Percentiles rank a stretch among this genome's conserved stretches.
Evolutionary conservation across 495 filamentous ascomycete genomes (phyloP).

Genomic region (Aspergillus diversus): DNA sequence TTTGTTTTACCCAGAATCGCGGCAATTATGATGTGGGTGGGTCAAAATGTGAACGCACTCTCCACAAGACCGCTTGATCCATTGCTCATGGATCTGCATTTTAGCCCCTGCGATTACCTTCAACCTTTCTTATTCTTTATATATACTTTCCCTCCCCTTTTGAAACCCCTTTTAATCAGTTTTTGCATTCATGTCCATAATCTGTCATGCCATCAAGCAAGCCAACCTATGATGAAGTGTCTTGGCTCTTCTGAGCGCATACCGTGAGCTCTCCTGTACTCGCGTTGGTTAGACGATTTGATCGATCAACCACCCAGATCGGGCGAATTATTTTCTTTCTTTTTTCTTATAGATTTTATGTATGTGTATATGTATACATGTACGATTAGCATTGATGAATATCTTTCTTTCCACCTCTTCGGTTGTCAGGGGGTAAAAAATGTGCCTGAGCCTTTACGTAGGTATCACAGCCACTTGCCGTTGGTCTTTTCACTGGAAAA

Average conservation of each 20-base stretch:
- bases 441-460: neutral
- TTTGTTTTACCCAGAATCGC: neutral
- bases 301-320: neutral
- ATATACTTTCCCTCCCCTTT: conserved; percentile 28
- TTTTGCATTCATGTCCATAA: conserved; percentile 14
- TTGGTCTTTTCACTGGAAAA: neutral
- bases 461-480: neutral
- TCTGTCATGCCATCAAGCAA: conserved; percentile 10
- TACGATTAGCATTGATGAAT: conserved; percentile 1
- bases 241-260: neutral
- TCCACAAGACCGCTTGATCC: neutral
- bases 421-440: neutral
- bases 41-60: neutral
- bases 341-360: conserved; percentile 9
- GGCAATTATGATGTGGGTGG: neutral
- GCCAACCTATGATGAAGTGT: neutral
- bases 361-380: conserved; percentile 7
- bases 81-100: conserved; percentile 26
- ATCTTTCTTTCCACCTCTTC: neutral
- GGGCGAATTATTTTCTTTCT: neutral
- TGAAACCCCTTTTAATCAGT: conserved; percentile 16
- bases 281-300: neutral
- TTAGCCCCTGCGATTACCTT: conserved; percentile 23
- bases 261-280: neutral
- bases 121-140: conserved; percentile 24